Base-by-base conservation (phyloP, 2,329 filamentous ascomycete genomes). In the Malbranchea zuffiana region DNA sequence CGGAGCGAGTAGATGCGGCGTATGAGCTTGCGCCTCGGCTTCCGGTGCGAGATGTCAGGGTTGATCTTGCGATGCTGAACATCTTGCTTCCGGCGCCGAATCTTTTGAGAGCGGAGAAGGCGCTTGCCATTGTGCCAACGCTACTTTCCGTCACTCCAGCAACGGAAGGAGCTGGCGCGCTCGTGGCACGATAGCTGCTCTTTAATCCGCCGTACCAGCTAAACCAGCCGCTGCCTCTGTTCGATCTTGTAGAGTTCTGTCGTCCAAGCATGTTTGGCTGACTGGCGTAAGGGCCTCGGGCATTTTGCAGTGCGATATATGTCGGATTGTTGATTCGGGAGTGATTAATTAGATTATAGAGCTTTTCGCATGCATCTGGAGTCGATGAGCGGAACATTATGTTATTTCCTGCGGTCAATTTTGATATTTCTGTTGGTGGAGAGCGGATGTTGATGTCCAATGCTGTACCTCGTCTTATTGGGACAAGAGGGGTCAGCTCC, bases 381-480 rank as follows among this genome's bases (percentile, higher is more conserved):
- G 74, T 82, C 27, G 79, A 69, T 32, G 84, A 84, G 27, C 90
- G 80, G 71, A 96, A 90, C 68, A 92, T 88, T 63, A 94, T 83
- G 55, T 92, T 90, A 50, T 78, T 79, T 34, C 79, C 72, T 53
- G 63, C 24, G 41, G 69, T 72, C 39, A 94, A 71, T 49, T 75
- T 74, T 4, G 82, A 86, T 44, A 82, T 75, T 21, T 69, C 56
- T 5, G 82, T 81, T 17, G 87, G 81, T 1, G 84, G 84, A 5
- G 88, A 95, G 33, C 86, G 81, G 46, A 98, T 84, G 47, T 92
- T 90, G 37, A 98, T 83, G 56, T 98, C 90, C 20, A 98, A 74
- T 3, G 82, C 83, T 15, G 86, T 98, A 50, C 87, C 90, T 51
- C 88, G 81, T 44, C 88, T 77, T 43, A 96, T 78, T 47, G 87